Percentiles rank a stretch among this genome's conserved stretches.
Evolutionary conservation across 192 early-diverging fungal genomes (phyloP).

Genomic region (Dimargaris verticillata): DNA sequence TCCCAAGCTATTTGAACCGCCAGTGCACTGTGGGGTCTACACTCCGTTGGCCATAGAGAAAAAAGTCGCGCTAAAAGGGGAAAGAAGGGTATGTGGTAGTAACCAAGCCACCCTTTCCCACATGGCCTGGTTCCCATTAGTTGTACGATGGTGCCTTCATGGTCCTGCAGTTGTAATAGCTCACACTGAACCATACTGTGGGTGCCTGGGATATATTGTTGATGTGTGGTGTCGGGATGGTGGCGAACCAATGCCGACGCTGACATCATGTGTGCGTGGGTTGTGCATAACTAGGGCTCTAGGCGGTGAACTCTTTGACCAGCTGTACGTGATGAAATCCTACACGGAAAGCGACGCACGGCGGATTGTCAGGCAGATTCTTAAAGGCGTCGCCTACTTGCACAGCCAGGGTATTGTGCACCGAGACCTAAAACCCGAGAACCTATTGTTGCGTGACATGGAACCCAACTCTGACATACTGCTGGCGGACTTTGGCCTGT

Average conservation of each 20-base stretch:
- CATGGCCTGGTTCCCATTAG: not conserved
- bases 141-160: not conserved
- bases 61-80: too few relatives aligned
- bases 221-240: too few relatives aligned
- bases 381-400: conserved; percentile 64
- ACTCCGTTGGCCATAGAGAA: too few relatives aligned
- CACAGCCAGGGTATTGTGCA: conserved; percentile 79
- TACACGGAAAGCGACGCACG: conserved; percentile 73
- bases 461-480: conserved; percentile 40
- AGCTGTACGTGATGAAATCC: conserved; percentile 48
- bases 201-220: too few relatives aligned
- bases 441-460: conserved; percentile 47
- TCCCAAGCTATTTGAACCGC: too few relatives aligned
- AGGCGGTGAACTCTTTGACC: conserved; percentile 95
- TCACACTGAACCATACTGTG: too few relatives aligned
- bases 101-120: too few relatives aligned
- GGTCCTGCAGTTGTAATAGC: not conserved
- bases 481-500: conserved; percentile 72
- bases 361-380: conserved; percentile 55
- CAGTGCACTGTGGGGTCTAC: too few relatives aligned
- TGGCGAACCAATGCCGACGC: too few relatives aligned
- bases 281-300: conserved; percentile 34
- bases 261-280: conserved; percentile 20
- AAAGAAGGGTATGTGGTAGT: too few relatives aligned
- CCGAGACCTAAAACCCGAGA: conserved; percentile 61